Percentiles rank a stretch among this genome's conserved stretches.
Evolutionary conservation across 768 basidiomycete genomes (phyloP).

Genomic region (Lentinula detonsa): DNA sequence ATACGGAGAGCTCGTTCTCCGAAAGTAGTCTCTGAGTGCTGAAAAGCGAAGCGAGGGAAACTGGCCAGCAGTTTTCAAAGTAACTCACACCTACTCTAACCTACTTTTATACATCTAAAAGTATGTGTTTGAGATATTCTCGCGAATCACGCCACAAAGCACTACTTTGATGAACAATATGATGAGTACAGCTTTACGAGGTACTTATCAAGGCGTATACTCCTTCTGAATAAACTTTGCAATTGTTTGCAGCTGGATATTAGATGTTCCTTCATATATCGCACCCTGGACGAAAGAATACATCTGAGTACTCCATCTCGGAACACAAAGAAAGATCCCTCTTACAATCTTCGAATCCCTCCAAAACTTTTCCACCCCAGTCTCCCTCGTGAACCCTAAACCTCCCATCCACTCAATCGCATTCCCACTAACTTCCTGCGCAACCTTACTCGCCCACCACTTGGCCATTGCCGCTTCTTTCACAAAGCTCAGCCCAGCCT

Average conservation of each 20-base stretch:
- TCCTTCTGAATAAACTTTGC: constrained; percentile 87
- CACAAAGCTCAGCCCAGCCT: constrained; percentile 79
- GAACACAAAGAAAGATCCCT: constrained; percentile 9
- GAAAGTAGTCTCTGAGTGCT: no score
- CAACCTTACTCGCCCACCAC: constrained; percentile 84
- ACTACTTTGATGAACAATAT: no score
- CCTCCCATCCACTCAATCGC: constrained; percentile 98
- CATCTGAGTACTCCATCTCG: no score
- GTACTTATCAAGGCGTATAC: constrained; percentile 24
- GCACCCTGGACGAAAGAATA: constrained; percentile 51
- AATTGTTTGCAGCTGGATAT: constrained; percentile 96
- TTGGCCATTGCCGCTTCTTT: constrained; percentile 99
- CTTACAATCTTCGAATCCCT: constrained; percentile 93
- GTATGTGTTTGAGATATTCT: no score
- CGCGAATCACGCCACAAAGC: no score
- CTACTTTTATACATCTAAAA: no score
- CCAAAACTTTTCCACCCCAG: constrained; percentile 96
- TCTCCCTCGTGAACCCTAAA: constrained; percentile 88
- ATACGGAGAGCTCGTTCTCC: no score
- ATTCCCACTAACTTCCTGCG: constrained; percentile 78
- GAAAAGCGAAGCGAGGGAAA: no score
- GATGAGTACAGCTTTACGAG: no score
- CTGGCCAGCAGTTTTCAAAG: no score
- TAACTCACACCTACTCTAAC: no score
- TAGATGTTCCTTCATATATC: constrained; percentile 94